Base-by-base conservation (phyloP, 257 asterid species). In the Linaria vulgaris region DNA sequence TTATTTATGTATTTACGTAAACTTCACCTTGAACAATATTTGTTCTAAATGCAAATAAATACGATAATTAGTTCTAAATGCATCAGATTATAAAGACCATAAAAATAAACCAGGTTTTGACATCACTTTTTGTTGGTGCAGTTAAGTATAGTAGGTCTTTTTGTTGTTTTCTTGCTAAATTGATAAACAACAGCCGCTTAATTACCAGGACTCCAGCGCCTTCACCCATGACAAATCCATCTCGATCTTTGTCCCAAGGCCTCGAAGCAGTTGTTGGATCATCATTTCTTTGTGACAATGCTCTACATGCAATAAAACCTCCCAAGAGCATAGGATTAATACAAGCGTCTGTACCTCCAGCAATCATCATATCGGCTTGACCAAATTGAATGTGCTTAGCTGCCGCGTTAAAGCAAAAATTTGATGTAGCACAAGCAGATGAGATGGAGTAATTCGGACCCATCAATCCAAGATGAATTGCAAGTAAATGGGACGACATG, bases 141-240 rank as follows among this genome's bases (percentile, higher is more conserved):
- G n/a, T n/a, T n/a, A n/a, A n/a, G n/a, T n/a, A n/a, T n/a, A n/a
- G n/a, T n/a, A n/a, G n/a, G n/a, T n/a, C n/a, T n/a, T n/a, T n/a
- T n/a, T n/a, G n/a, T n/a, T n/a, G n/a, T n/a, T n/a, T n/a, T n/a
- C n/a, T n/a, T n/a, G n/a, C n/a, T n/a, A n/a, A n/a, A n/a, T n/a
- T n/a, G n/a, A n/a, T n/a, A n/a, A n/a, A n/a, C n/a, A n/a, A n/a
- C n/a, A n/a, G n/a, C n/a, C n/a, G n/a, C n/a, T n/a, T n/a, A n/a
- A n/a, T 19, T 74, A 82, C 95, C 85, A 87, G 73, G 13, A 87
- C 79, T 11, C 95, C 90, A 22, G 90, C 80, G 8, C 95, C 95
- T 80, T 85, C 88, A 6, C 87, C 88, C 7, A 88, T 68, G 60
- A 88, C 96, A 49, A 88, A 85, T 13, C 91, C 94, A 50, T 85